Base-by-base conservation (phyloP, 1,284 basidiomycete species). In the Golubevia pallescens region DNA sequence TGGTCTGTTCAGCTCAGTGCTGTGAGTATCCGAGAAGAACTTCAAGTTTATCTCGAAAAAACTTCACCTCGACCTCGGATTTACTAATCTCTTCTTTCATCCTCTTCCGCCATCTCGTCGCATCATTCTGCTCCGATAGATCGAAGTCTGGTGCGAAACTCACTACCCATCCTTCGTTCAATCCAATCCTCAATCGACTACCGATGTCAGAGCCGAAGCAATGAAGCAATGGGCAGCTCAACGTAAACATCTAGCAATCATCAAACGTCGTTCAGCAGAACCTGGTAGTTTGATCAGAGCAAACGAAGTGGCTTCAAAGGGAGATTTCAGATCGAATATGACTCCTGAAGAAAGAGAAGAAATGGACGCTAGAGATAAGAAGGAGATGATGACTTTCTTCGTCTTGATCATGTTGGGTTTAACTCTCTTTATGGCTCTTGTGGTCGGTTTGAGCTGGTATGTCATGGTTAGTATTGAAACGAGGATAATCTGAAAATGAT, bases 101-200 rank as follows among this genome's bases (percentile, higher is more conserved):
- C 5, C 24, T 55, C 32, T 21, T n/a, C n/a, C 20, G 38, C 42
- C n/a, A n/a, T n/a, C n/a, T n/a, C n/a, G n/a, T n/a, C n/a, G n/a
- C n/a, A n/a, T n/a, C n/a, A n/a, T 34, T 28, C 16, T 63, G 5
- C 55, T 3, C 34, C 7, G 2, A 13, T 32, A 54, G 62, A 84
- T 85, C 62, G 80, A 85, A 60, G 63, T 66, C 42, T 85, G 83
- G 83, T 76, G 74, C 58, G 83, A 85, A 60, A 69, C 69, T 19
- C 76, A 74, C 66, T 85, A 81, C 58, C 83, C 83, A 1, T 72
- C 73, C 10, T 85, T 72, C 48, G 61, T 85, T 34, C 0, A 67
- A 62, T 0, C 38, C 58, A 2, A 69, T 66, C 5, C 58, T 14
- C 68, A 65, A 34, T 66, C 66, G 2, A 13, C 54, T 21, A 13